These are phyloP conservation scores for Heterobasidion occidentale DNA, from an alignment of 1,284 basidiomycete species.

Conservation along the genomic window DNA sequence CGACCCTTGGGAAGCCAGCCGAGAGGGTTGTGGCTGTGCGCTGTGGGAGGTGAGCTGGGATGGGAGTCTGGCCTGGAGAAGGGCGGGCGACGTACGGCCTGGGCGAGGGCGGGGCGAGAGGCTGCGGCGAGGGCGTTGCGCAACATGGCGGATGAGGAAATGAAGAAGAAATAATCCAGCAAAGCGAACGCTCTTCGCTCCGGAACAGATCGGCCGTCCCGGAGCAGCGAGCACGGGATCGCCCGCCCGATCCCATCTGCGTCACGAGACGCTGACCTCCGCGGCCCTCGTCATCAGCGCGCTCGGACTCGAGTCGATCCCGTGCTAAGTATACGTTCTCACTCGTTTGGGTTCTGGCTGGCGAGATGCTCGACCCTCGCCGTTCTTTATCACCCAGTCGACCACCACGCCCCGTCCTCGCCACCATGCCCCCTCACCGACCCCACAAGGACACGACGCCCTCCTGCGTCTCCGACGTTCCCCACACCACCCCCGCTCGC, in stretches of 20 bases:
- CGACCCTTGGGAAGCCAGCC: slow-evolving; percentile 71
- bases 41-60: slow-evolving; percentile 24
- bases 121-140: slow-evolving; percentile 55
- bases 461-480: slow-evolving; percentile 19
- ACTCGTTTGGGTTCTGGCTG: too few species aligned
- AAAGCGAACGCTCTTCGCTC: slow-evolving; percentile 12
- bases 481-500: slow-evolving; percentile 25
- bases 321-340: too few species aligned
- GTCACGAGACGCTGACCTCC: not conserved
- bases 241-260: not conserved
- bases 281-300: too few species aligned
- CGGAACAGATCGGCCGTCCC: slow-evolving; percentile 9
- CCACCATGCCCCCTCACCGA: not conserved
- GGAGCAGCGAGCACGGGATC: not conserved
- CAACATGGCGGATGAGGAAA: slow-evolving; percentile 44
- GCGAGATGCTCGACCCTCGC: too few species aligned
- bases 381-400: not conserved
- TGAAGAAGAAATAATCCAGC: slow-evolving; percentile 3
- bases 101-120: slow-evolving; percentile 43
- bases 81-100: slow-evolving; percentile 36
- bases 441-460: not conserved
- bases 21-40: slow-evolving; percentile 74
- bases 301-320: too few species aligned
- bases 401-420: not conserved
- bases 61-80: not conserved